Base-by-base conservation (phyloP, 805 yeast species). In the Candida oleophila region DNA sequence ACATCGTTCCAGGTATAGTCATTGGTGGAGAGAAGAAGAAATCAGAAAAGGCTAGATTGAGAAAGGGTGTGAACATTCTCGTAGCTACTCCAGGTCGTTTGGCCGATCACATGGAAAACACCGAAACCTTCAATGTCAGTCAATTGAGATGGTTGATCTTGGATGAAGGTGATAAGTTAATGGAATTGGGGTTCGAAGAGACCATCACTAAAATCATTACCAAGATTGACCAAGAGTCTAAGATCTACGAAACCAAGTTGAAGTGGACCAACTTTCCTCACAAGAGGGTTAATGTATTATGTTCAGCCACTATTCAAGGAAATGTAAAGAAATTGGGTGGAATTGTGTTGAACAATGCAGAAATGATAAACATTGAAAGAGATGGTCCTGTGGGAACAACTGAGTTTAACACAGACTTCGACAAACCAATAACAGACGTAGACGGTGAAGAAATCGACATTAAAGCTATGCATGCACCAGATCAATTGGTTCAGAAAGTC, bases 11-110 rank as follows among this genome's bases (percentile, higher is more conserved):
- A 0, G 96, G 98, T 35, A 81, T 91, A 36, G 96, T 94, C 21
- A 90, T 90, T 68, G 99, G 99, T 60, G 99, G 99, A 50, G 99
- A 94, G 63, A 91, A 92, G 78, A 92, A 92, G 65, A 95, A 94
- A 61, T 80, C 96, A 1, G 99, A 94, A 65, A 94, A 94, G 76
- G 97, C 98, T 1, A 73, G 99, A 57, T 68, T 94, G 30, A 79
- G 99, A 61, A 92, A 92, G 64, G 99, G 99, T 53, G 96, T 91
- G 30, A 94, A 94, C 64, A 83, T 94, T 30, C 76, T 94, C n/a
- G 95, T 94, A 37, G 97, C 96, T 11, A 94, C 99, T 0, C 99
- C 99, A 2, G 99, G 99, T 50, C 80, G 99, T 56, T 71, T 94
- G 38, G 87, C 89, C 8, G 99, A 94, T 63, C 99, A 94, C 72